These are phyloP conservation scores for Giardia muris DNA, from an alignment of 208 protist genomes.

Conservation along the genomic window DNA sequence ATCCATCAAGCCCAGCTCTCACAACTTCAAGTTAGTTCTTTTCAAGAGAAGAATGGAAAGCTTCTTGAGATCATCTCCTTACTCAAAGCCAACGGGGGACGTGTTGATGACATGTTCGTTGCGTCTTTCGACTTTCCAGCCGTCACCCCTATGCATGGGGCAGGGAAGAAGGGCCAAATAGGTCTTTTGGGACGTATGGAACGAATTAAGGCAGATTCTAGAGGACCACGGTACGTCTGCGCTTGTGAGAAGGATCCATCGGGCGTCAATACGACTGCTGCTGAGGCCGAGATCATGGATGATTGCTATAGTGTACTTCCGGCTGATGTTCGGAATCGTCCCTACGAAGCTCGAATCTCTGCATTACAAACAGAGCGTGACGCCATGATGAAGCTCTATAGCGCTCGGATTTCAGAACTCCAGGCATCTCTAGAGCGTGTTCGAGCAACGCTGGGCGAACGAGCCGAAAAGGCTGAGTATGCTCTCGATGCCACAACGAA, in stretches of 20 bases:
- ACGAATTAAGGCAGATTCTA: neutral
- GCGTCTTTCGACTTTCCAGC: neutral
- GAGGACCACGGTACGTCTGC: neutral
- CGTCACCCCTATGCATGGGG: no score
- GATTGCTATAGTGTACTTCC: no score
- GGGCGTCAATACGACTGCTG: neutral
- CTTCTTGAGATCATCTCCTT: neutral
- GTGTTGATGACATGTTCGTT: neutral
- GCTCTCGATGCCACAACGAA: neutral
- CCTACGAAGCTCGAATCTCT: neutral
- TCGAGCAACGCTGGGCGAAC: neutral
- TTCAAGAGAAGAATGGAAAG: neutral
- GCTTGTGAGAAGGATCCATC: neutral
- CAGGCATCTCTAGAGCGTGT: neutral
- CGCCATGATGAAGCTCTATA: neutral
- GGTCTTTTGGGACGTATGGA: neutral
- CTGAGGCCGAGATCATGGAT: no score
- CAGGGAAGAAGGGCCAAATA: neutral
- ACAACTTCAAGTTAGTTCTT: neutral
- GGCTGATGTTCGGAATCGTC: neutral
- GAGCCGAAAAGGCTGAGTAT: neutral
- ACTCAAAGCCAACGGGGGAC: neutral
- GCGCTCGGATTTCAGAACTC: neutral
- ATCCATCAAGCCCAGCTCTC: neutral
- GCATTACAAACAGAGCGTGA: neutral